Percentiles rank a stretch among this genome's conserved stretches.
Evolutionary conservation across 2,329 filamentous ascomycete species (phyloP).

Genomic region (Pyricularia sp.): DNA sequence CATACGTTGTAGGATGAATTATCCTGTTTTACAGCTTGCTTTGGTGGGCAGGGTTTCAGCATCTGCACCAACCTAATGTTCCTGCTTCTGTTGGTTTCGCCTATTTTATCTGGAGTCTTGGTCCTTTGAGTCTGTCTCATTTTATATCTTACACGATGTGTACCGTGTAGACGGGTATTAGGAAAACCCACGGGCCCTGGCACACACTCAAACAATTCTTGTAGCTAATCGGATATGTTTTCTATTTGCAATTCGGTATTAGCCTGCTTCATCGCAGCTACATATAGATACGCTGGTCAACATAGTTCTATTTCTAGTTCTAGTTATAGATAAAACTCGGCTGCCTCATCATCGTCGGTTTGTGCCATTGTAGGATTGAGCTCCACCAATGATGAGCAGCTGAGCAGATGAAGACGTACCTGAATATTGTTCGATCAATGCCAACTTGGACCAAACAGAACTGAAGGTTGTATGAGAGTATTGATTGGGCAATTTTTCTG

Average conservation of each 20-base stretch:
- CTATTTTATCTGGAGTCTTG: neutral
- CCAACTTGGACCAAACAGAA: neutral
- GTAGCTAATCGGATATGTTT: neutral
- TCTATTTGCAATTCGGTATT: neutral
- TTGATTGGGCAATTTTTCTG: neutral
- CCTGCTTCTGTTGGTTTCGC: neutral
- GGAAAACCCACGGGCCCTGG: neutral
- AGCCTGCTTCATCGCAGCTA: neutral
- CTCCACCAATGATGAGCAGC: no score
- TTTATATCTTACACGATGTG: neutral
- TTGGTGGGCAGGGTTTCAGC: neutral
- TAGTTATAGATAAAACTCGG: neutral
- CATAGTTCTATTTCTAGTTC: no score
- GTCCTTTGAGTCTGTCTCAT: neutral
- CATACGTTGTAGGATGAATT: neutral
- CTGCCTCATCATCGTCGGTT: neutral
- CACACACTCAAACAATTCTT: neutral
- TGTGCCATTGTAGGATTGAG: no score
- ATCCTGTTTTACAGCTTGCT: neutral
- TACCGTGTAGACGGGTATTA: neutral
- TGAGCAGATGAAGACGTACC: no score
- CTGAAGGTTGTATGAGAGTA: neutral
- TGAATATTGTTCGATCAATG: no score
- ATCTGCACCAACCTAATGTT: neutral
- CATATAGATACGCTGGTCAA: neutral